phyloP scores from a whole-genome alignment of 2,329 filamentous ascomycete species.

The Exophiala dermatitidis region DNA sequence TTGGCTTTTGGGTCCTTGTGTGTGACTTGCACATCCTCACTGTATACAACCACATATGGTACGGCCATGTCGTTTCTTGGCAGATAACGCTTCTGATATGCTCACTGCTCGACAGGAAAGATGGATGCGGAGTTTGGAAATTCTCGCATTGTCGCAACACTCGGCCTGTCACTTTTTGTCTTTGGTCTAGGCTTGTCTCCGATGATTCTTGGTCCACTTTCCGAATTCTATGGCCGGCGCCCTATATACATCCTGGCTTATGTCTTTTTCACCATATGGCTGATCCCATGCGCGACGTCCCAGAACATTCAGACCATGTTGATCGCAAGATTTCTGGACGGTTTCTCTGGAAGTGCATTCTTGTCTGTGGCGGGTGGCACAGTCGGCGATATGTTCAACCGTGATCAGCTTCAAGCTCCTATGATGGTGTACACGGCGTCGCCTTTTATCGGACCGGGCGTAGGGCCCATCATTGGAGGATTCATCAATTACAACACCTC shows the following conservation, averaged over 20 bases:
- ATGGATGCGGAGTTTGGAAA: constrained; percentile 67
- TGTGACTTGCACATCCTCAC: constrained; percentile 83
- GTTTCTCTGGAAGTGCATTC: constrained; percentile 50
- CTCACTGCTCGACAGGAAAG: constrained; percentile 40
- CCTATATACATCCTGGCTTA: constrained; percentile 74
- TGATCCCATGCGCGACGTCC: constrained; percentile 76
- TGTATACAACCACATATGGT: constrained; percentile 75
- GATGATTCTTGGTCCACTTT: constrained; percentile 56
- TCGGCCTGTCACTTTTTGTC: constrained; percentile 78
- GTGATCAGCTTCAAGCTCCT: constrained; percentile 59
- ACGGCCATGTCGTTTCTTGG: background rate
- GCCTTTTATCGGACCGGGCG: constrained; percentile 53
- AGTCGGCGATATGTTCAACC: constrained; percentile 65
- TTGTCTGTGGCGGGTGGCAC: constrained; percentile 64
- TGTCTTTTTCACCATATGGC: constrained; percentile 66
- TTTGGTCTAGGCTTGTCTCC: constrained; percentile 63
- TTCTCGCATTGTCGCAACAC: constrained; percentile 63
- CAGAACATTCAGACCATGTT: constrained; percentile 74
- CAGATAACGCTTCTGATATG: too few relatives aligned
- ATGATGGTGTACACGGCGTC: constrained; percentile 68
- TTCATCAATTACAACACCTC: constrained; percentile 63
- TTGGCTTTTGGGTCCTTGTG: constrained; percentile 68
- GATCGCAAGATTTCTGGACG: constrained; percentile 63
- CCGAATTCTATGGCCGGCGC: constrained; percentile 73
- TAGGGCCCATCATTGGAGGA: constrained; percentile 25